Evolutionary conservation across 2,329 filamentous ascomycete species (phyloP).

Genomic region (Aspergillus felis): DNA sequence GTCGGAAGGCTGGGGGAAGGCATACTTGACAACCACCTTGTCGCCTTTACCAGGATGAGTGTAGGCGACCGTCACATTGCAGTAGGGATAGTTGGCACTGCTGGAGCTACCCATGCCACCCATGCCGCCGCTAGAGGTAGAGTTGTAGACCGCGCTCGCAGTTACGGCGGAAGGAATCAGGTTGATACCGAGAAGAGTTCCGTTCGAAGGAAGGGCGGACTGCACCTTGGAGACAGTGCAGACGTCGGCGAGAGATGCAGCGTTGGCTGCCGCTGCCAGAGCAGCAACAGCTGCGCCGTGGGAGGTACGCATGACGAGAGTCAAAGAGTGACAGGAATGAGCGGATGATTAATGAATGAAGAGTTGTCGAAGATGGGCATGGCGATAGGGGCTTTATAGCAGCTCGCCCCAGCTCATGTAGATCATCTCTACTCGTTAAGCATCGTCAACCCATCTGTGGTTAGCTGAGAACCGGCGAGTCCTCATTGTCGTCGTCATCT

Average conservation of each 20-base stretch:
- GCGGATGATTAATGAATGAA: neutral
- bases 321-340: neutral
- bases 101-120: conserved; percentile 13
- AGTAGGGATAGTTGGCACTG: conserved; percentile 25
- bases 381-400: neutral
- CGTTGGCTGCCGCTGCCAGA: conserved; percentile 26
- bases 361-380: neutral
- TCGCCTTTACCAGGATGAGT: conserved; percentile 42
- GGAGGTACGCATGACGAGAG: neutral
- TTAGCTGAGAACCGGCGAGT: neutral
- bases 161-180: conserved; percentile 42
- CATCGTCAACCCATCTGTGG: neutral
- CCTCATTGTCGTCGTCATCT: neutral
- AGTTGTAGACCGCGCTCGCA: conserved; percentile 38
- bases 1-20: conserved; percentile 31
- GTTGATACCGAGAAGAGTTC: conserved; percentile 40
- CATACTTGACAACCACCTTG: conserved; percentile 34
- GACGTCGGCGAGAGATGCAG: conserved; percentile 37
- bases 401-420: neutral
- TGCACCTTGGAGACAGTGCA: conserved; percentile 44
- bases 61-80: conserved; percentile 44
- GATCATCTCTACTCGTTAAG: too few species aligned
- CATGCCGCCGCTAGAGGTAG: conserved; percentile 16
- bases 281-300: conserved; percentile 12
- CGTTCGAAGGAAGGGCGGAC: conserved; percentile 41